Evolutionary conservation across 768 basidiomycete genomes (phyloP), one percentile per base, ranked within the genome.

Genomic region (Xerocomus spinulosus): DNA sequence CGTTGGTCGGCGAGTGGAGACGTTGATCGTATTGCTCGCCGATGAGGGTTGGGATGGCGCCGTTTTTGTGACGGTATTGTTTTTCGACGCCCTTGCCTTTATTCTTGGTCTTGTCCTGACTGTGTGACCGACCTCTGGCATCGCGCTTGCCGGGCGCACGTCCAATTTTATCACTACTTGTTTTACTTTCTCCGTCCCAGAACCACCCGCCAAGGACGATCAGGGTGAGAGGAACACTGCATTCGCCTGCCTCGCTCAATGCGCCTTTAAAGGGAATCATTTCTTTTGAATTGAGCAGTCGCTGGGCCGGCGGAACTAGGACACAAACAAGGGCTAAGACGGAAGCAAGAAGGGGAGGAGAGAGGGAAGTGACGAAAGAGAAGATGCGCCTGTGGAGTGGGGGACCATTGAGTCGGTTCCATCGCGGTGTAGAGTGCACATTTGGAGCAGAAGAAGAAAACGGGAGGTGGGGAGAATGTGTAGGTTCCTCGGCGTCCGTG

Each of bases 151-250:
- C 42, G n/a, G n/a, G 9, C 4, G 12, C 12, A 4, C 25, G 29
- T 2, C 24, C 15, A 25, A 7, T 5, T 23, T 33, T 50, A 2
- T 1, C n/a, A 2, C 34, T 25, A 15, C 26, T 47, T 5, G 25
- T 5, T 2, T 47, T 37, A 25, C 44, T 18, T 3, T 55, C 47
- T 10, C 74, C 70, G 0, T 70, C 71, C 63, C 82, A 86, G 69
- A 95, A 95, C 73, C 94, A 97, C 13, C 88, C 92, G 10, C 94
- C 94, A 35, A 97, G 82, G 6, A 96, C 92, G 47, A 97, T 76
- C 21, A 96, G 72, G 2, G 94, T 97, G 23, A 97, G 61, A 0
- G 94, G 95, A 51, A 97, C 85, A 9, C 85, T 83, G 51, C 89
- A 91, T 50, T 76, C 81, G 2, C 92, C 89, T 1, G 85, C 82